Conservation (phyloP, 495 filamentous ascomycete genomes). For the Penicillium psychrofluorescens region DNA sequence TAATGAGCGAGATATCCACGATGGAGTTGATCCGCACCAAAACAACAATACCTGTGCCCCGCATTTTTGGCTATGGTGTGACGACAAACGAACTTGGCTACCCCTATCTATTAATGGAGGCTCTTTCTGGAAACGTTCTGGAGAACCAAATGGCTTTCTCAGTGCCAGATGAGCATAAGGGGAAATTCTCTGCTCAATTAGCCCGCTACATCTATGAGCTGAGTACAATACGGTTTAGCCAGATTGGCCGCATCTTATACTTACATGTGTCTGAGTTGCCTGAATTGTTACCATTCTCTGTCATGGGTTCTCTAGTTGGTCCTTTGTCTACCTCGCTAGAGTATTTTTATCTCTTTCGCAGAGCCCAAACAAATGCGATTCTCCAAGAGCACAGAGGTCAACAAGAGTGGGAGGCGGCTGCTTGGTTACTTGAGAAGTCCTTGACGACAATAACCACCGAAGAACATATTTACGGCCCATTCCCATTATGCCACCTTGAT, state of each 20-base stretch:
- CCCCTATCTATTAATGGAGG: too few species aligned
- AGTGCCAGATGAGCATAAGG: too few species aligned
- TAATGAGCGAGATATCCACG: too few species aligned
- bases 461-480: constrained; percentile 5
- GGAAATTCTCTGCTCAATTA: too few species aligned
- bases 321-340: constrained; percentile 1
- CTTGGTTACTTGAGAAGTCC: constrained; percentile 4
- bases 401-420: neutral
- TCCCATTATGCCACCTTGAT: constrained; percentile 5
- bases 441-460: constrained; percentile 3
- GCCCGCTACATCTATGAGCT: too few species aligned
- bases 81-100: too few species aligned
- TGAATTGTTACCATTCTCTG: neutral
- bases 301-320: neutral
- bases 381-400: neutral
- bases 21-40: too few species aligned
- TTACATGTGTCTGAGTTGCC: neutral
- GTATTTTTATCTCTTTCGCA: constrained; percentile 2
- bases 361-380: constrained; percentile 1
- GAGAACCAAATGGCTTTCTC: too few species aligned
- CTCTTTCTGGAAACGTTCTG: too few species aligned
- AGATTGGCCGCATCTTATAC: constrained; percentile 1
- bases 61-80: too few species aligned
- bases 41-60: too few species aligned
- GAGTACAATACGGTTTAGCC: constrained; percentile 1